Percentiles rank a stretch among this genome's conserved stretches.
phyloP scores from a whole-genome alignment of 805 yeast genomes.

The Ogataea thermomethanolica region DNA sequence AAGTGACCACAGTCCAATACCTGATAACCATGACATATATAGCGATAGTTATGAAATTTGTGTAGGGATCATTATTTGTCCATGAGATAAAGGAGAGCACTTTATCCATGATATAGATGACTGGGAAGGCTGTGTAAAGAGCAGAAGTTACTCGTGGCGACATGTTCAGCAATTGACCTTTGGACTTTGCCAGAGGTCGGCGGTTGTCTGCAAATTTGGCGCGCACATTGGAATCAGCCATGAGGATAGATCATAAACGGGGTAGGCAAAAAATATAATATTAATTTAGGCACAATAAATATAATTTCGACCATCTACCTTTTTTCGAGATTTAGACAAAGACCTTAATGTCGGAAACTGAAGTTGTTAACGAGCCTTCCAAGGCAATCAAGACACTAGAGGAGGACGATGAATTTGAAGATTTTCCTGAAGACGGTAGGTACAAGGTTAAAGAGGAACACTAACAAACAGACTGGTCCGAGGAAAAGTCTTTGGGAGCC shows the following conservation, averaged over 20 bases:
- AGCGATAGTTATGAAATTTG: conserved; percentile 41
- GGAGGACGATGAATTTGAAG: conserved; percentile 97
- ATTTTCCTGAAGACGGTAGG: conserved; percentile 80
- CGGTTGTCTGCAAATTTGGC: conserved; percentile 24
- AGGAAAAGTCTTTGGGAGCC: conserved; percentile 48
- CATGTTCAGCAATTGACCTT: conserved; percentile 23
- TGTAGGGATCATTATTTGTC: conserved; percentile 50
- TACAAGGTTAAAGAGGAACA: conserved; percentile 3
- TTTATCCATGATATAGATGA: conserved; percentile 42
- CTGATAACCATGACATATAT: conserved; percentile 37
- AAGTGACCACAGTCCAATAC: conserved; percentile 41
- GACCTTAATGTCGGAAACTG: conserved; percentile 13
- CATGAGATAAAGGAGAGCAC: conserved; percentile 47
- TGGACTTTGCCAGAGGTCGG: conserved; percentile 16
- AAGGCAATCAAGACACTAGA: conserved; percentile 66
- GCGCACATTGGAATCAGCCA: conserved; percentile 9
- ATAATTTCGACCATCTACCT: too few relatives aligned
- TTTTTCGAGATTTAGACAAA: too few relatives aligned
- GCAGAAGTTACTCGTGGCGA: conserved; percentile 46
- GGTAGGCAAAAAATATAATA: conserved; percentile 6
- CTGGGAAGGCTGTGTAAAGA: conserved; percentile 45
- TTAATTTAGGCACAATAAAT: not conserved
- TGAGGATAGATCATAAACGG: conserved; percentile 8
- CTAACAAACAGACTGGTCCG: conserved; percentile 57
- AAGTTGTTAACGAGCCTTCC: conserved; percentile 18